Percentiles rank a stretch among this genome's conserved stretches.
Conservation (phyloP, 2,329 filamentous ascomycete species). For the Neofusicoccum cordaticola region DNA sequence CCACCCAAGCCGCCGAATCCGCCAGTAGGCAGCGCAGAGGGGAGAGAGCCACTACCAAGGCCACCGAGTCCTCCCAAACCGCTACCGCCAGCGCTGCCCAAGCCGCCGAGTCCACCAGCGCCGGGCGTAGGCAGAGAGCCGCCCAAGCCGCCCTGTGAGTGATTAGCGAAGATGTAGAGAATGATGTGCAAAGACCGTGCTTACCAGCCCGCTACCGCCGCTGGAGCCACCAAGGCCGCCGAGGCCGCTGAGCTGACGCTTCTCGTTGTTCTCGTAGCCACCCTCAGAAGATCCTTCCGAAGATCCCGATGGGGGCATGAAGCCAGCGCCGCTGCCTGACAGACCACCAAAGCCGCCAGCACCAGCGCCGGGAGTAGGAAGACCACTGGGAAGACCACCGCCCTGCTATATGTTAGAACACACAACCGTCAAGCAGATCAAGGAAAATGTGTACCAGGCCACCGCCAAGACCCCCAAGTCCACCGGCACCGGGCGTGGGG, state of each 20-base stretch:
- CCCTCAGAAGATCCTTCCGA: neutral
- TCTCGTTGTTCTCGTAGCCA: neutral
- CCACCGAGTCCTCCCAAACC: too few species aligned
- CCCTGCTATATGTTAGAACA: neutral
- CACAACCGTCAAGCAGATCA: too few species aligned
- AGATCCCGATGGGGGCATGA: neutral
- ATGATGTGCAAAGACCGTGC: neutral
- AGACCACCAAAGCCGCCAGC: neutral
- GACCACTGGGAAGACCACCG: neutral
- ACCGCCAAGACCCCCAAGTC: neutral
- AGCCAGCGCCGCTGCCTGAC: neutral
- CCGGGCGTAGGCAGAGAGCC: neutral
- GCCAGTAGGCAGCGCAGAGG: too few species aligned
- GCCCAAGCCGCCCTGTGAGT: neutral
- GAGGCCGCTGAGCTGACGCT: conserved; percentile 1
- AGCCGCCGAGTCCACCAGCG: neutral
- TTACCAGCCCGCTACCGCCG: neutral
- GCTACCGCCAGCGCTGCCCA: neutral
- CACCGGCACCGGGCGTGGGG: neutral
- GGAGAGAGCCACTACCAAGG: too few species aligned
- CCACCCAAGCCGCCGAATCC: neutral
- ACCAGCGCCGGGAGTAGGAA: neutral
- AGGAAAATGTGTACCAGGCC: too few species aligned
- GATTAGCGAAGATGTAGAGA: neutral
- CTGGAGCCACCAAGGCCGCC: neutral